Evolutionary conservation across 2,329 filamentous ascomycete genomes (phyloP).

Genomic region (Aureobasidium uvarum): DNA sequence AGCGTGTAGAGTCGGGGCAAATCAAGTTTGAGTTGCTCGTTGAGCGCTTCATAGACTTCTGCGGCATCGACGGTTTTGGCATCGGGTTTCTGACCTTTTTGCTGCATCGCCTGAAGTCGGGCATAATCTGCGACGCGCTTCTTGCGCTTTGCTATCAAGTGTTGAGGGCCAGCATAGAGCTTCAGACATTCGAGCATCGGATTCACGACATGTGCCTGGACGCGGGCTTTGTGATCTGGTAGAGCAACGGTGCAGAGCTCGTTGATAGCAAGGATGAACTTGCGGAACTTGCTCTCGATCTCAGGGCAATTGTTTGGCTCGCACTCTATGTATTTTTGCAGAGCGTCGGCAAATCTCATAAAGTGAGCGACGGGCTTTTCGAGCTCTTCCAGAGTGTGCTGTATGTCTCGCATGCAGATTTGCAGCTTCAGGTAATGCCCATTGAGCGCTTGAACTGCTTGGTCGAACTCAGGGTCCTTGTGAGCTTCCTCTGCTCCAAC

Average conservation of each 20-base stretch:
- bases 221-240: slow-evolving; percentile 70
- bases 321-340: slow-evolving; percentile 75
- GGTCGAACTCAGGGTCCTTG: slow-evolving; percentile 79
- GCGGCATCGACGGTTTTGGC: slow-evolving; percentile 79
- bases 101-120: slow-evolving; percentile 72
- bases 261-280: slow-evolving; percentile 81
- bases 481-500: slow-evolving; percentile 63
- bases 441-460: slow-evolving; percentile 80
- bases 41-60: slow-evolving; percentile 86
- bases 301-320: slow-evolving; percentile 72
- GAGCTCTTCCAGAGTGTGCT: slow-evolving; percentile 82
- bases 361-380: slow-evolving; percentile 78
- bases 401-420: slow-evolving; percentile 89
- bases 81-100: slow-evolving; percentile 80
- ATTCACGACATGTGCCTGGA: slow-evolving; percentile 79
- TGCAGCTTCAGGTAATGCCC: slow-evolving; percentile 91
- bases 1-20: slow-evolving; percentile 77
- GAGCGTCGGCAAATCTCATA: slow-evolving; percentile 73
- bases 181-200: slow-evolving; percentile 77
- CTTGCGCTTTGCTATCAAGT: slow-evolving; percentile 89
- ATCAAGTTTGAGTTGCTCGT: slow-evolving; percentile 90
- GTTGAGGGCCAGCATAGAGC: slow-evolving; percentile 76
- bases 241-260: slow-evolving; percentile 81
- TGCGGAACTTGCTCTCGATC: slow-evolving; percentile 90
- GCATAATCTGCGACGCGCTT: slow-evolving; percentile 91